Evolutionary conservation across 2,329 filamentous ascomycete species (phyloP).

Genomic region (Colletotrichum sp.): DNA sequence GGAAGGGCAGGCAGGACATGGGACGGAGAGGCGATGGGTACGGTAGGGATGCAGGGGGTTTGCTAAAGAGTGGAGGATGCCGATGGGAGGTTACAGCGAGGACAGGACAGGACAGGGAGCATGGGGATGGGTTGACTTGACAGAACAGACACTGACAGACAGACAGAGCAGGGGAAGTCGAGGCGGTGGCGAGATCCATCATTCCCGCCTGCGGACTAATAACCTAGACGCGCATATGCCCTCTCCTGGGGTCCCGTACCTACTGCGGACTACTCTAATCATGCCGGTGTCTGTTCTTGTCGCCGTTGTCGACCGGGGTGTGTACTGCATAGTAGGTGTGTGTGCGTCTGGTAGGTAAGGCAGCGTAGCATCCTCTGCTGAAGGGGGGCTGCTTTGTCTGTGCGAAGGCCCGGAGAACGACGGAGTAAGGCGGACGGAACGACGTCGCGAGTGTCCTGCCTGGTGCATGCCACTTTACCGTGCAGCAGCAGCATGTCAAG

Average conservation of each 20-base stretch:
- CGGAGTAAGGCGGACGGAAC: conserved; percentile 1
- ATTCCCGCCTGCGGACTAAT: not conserved
- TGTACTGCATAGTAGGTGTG: not conserved
- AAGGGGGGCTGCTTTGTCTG: not conserved
- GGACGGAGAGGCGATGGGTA: not conserved
- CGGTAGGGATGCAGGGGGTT: not conserved
- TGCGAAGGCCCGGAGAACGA: not conserved
- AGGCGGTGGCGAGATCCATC: conserved; percentile 5
- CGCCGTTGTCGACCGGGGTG: not conserved
- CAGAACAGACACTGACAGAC: not conserved
- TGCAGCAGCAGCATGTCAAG: not conserved
- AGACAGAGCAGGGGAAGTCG: not conserved
- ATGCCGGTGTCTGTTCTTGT: conserved; percentile 4
- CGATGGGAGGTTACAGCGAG: not conserved
- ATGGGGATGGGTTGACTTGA: not conserved
- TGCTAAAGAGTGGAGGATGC: not conserved
- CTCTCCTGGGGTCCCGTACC: not conserved
- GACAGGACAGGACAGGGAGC: not conserved
- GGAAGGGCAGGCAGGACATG: not conserved
- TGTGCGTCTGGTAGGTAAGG: not conserved
- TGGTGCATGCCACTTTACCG: not conserved
- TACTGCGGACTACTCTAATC: not conserved
- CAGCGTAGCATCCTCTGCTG: not conserved
- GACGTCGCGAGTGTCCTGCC: not conserved
- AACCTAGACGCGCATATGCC: not conserved